Evolutionary conservation across 345 rosid genomes (phyloP).

Genomic region (Stellera chamaejasme): DNA sequence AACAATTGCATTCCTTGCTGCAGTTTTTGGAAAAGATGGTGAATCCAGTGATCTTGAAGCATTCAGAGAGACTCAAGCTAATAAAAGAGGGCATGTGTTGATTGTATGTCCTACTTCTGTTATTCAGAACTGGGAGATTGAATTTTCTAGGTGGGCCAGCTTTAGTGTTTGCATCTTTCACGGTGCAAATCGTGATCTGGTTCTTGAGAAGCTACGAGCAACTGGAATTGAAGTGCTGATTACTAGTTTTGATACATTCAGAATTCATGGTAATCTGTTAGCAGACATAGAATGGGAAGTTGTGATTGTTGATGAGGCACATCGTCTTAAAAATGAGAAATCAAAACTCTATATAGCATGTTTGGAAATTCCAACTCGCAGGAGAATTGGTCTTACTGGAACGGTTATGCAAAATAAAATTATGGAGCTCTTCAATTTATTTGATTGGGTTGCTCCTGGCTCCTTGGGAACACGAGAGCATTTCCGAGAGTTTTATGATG

Average conservation of each 20-base stretch:
- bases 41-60: conserved; percentile 27
- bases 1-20: conserved; percentile 89
- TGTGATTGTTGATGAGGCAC: conserved; percentile 90
- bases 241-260: conserved; percentile 77
- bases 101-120: conserved; percentile 87
- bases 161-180: conserved; percentile 68
- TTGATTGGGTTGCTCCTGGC: conserved; percentile 88
- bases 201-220: conserved; percentile 66
- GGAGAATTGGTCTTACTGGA: conserved; percentile 83
- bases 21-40: conserved; percentile 66
- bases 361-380: conserved; percentile 44
- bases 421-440: conserved; percentile 80
- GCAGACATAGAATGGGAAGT: conserved; percentile 73
- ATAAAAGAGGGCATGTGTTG: conserved; percentile 46
- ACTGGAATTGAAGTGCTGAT: conserved; percentile 61
- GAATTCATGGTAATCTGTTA: conserved; percentile 68
- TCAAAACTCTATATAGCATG: conserved; percentile 84
- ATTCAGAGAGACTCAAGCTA: conserved; percentile 18
- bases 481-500: conserved; percentile 77
- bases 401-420: conserved; percentile 93
- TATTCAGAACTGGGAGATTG: conserved; percentile 86
- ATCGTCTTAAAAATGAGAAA: conserved; percentile 84
- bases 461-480: conserved; percentile 85
- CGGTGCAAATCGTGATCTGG: conserved; percentile 67
- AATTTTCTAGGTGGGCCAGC: conserved; percentile 80